Conservation (phyloP, 495 filamentous ascomycete species). For the Podospora bellae-mahoneyi region DNA sequence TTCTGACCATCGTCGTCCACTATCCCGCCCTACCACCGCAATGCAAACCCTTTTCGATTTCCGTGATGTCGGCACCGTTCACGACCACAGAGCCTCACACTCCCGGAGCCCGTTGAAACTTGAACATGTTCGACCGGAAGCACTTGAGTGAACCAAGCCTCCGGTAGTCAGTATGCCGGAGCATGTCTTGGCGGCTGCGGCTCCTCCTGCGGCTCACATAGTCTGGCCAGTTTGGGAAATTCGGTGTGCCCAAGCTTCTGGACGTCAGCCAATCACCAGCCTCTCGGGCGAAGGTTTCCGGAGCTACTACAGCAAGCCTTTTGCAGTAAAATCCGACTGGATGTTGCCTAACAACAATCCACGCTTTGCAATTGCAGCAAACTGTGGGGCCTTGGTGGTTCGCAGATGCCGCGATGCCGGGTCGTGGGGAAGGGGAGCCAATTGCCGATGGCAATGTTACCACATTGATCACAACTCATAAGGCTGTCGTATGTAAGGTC, state of each 20-base stretch:
- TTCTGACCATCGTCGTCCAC: background rate
- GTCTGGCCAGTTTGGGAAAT: background rate
- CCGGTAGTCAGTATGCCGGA: slow-evolving; percentile 1
- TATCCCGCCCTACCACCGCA: slow-evolving; percentile 1
- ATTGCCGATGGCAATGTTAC: background rate
- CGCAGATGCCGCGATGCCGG: background rate
- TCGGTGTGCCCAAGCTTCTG: background rate
- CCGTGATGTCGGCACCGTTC: background rate
- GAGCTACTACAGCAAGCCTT: background rate
- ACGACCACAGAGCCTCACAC: background rate
- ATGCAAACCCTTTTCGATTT: background rate
- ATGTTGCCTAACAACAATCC: slow-evolving; percentile 1
- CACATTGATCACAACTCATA: background rate
- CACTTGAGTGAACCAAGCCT: background rate
- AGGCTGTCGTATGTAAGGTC: background rate
- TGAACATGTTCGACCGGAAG: background rate
- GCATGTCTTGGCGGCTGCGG: background rate
- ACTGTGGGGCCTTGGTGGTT: background rate
- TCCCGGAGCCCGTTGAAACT: slow-evolving; percentile 5
- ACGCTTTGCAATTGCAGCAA: background rate
- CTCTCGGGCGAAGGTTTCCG: background rate
- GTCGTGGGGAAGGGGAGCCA: background rate
- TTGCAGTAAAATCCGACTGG: background rate
- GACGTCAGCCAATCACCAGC: background rate
- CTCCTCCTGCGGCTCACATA: background rate